Evolutionary conservation across 2,329 filamentous ascomycete species (phyloP).

Genomic region (Alternaria sp.): DNA sequence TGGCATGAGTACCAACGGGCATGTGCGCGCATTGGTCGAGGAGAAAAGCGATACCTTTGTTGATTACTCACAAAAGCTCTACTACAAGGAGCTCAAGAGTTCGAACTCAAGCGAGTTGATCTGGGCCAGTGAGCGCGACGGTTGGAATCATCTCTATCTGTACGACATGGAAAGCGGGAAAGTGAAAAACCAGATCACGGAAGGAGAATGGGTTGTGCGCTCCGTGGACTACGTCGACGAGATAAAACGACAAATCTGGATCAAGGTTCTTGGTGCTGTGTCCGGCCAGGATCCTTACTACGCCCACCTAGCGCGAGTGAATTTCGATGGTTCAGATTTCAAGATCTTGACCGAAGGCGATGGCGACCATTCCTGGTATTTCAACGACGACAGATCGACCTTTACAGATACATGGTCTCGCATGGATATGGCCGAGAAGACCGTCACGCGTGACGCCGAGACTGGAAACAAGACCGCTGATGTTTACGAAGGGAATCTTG

Average conservation of each 20-base stretch:
- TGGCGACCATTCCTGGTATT: conserved; percentile 19
- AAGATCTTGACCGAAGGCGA: conserved; percentile 37
- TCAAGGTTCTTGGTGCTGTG: conserved; percentile 33
- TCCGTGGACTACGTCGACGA: conserved; percentile 36
- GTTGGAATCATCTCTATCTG: conserved; percentile 42
- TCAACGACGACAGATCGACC: conserved; percentile 23
- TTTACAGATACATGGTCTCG: conserved; percentile 38
- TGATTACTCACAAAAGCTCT: conserved; percentile 32
- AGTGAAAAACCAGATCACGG: conserved; percentile 47
- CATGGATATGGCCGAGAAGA: conserved; percentile 33
- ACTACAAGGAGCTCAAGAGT: conserved; percentile 16
- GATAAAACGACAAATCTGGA: conserved; percentile 29
- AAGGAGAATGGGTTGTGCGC: conserved; percentile 49
- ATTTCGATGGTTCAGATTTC: conserved; percentile 37
- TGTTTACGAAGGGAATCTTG: conserved; percentile 27
- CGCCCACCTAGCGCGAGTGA: conserved; percentile 36
- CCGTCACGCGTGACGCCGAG: conserved; percentile 28
- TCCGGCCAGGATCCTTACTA: conserved; percentile 26
- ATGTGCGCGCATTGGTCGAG: conserved; percentile 30
- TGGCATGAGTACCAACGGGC: conserved; percentile 31
- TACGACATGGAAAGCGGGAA: conserved; percentile 44
- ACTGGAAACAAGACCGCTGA: conserved; percentile 18
- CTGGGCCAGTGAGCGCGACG: conserved; percentile 38
- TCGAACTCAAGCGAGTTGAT: conserved; percentile 29
- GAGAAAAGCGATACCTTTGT: conserved; percentile 37